A percentile compares a stretch with the other conserved stretches of the same genome.
phyloP scores from a whole-genome alignment of 2,329 filamentous ascomycete species.

The Xylaria sp. region DNA sequence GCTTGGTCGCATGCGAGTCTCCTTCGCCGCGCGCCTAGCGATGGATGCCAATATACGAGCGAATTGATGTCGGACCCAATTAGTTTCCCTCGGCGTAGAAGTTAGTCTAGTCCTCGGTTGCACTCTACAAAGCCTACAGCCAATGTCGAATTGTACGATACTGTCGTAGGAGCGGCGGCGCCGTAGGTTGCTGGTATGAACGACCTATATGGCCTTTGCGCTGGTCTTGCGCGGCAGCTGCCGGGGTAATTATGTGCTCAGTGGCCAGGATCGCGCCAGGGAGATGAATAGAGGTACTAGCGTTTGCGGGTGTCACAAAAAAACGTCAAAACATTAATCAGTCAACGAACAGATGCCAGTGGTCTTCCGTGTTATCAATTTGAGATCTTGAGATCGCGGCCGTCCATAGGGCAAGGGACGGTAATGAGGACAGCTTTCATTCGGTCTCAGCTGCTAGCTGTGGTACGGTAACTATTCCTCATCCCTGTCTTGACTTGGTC shows the following conservation, averaged over 20 bases:
- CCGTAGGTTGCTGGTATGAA: not conserved
- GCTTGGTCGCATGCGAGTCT: conserved; percentile 5
- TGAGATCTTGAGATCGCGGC: not conserved
- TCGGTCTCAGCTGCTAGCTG: conserved; percentile 4
- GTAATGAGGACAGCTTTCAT: conserved; percentile 34
- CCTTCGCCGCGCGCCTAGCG: conserved; percentile 1
- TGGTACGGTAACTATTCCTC: not conserved
- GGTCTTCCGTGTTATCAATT: not conserved
- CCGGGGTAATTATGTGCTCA: not conserved
- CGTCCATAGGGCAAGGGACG: too few species aligned
- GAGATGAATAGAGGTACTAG: not conserved
- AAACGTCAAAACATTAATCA: not conserved
- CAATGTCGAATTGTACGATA: not conserved
- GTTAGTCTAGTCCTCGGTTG: not conserved
- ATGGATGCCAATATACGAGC: not conserved
- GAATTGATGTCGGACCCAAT: not conserved
- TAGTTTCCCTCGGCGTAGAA: not conserved
- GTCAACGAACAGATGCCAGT: too few species aligned
- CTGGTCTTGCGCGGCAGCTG: conserved; percentile 14
- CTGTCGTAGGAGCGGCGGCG: not conserved
- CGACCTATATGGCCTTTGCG: not conserved
- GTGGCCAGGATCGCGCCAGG: not conserved
- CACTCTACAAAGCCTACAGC: not conserved
- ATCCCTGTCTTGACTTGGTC: conserved; percentile 9
- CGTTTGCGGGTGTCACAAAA: not conserved